Conservation (phyloP, 768 basidiomycete species). For the Trametes cubensis region DNA sequence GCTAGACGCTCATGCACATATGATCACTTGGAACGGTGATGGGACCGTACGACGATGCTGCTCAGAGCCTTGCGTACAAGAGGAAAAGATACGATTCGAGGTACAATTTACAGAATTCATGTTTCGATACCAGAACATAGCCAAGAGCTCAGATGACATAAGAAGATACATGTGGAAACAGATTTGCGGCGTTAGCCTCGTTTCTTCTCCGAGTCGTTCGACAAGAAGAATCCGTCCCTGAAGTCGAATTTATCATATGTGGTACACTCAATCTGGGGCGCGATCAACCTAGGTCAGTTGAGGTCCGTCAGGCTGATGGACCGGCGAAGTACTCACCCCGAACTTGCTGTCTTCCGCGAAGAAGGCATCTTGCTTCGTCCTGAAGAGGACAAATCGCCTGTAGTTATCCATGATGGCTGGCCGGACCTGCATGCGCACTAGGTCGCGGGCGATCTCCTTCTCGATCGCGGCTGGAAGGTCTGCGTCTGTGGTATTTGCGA, state of each 20-base stretch:
- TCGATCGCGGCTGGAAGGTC: constrained; percentile 46
- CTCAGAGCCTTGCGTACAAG: too few relatives aligned
- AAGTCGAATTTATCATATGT: constrained; percentile 53
- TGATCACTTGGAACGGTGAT: too few relatives aligned
- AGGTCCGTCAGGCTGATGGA: too few relatives aligned
- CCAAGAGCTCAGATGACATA: too few relatives aligned
- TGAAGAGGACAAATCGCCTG: constrained; percentile 68
- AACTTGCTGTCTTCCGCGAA: constrained; percentile 32
- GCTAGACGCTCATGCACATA: neutral
- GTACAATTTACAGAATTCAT: neutral
- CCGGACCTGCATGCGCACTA: constrained; percentile 60
- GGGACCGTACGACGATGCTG: too few relatives aligned
- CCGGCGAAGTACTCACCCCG: constrained; percentile 48
- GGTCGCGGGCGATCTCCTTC: constrained; percentile 49
- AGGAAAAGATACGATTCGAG: neutral
- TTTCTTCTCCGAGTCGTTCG: constrained; percentile 19
- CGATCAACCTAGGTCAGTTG: neutral
- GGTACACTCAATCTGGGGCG: constrained; percentile 57
- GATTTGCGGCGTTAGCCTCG: constrained; percentile 3
- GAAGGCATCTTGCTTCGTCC: constrained; percentile 33
- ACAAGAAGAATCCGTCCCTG: constrained; percentile 55
- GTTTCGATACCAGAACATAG: neutral
- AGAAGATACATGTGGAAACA: neutral
- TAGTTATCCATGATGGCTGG: constrained; percentile 62
- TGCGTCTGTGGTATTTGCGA: constrained; percentile 38